Percentiles rank a stretch among this genome's conserved stretches.
phyloP scores from a whole-genome alignment of 2,329 filamentous ascomycete species.

The Aspergillus novofumigatus region DNA sequence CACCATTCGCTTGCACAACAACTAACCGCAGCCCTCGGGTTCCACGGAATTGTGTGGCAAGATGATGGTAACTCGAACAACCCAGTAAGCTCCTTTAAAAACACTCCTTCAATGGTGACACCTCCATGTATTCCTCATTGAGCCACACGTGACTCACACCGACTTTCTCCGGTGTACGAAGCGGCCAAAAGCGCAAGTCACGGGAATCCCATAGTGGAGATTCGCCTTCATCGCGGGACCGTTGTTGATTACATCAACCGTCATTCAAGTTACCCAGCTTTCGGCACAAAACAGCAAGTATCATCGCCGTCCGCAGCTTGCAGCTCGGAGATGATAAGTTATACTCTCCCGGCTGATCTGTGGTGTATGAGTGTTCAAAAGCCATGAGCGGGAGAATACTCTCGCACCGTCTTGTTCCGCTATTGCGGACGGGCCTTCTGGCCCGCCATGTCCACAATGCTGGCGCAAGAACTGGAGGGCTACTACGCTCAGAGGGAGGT shows the following conservation, averaged over 20 bases:
- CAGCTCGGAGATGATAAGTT: slow-evolving; percentile 19
- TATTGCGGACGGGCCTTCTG: slow-evolving; percentile 58
- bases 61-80: neutral
- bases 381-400: slow-evolving; percentile 71
- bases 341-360: slow-evolving; percentile 7
- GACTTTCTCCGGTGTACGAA: slow-evolving; percentile 21
- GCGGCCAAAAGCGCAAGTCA: slow-evolving; percentile 34
- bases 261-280: neutral
- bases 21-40: neutral
- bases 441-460: slow-evolving; percentile 61
- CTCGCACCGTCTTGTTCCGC: slow-evolving; percentile 66
- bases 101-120: neutral
- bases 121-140: slow-evolving; percentile 6
- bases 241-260: neutral
- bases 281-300: slow-evolving; percentile 3
- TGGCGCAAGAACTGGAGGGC: slow-evolving; percentile 61
- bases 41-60: neutral
- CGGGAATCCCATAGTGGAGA: slow-evolving; percentile 15
- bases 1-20: neutral
- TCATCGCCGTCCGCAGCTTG: slow-evolving; percentile 9
- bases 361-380: slow-evolving; percentile 36
- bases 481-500: slow-evolving; percentile 62
- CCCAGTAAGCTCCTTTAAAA: neutral
- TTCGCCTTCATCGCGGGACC: neutral
- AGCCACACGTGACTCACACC: slow-evolving; percentile 29